Conservation (phyloP, 352 stramenopile species). For the Pythium oligandrum region DNA sequence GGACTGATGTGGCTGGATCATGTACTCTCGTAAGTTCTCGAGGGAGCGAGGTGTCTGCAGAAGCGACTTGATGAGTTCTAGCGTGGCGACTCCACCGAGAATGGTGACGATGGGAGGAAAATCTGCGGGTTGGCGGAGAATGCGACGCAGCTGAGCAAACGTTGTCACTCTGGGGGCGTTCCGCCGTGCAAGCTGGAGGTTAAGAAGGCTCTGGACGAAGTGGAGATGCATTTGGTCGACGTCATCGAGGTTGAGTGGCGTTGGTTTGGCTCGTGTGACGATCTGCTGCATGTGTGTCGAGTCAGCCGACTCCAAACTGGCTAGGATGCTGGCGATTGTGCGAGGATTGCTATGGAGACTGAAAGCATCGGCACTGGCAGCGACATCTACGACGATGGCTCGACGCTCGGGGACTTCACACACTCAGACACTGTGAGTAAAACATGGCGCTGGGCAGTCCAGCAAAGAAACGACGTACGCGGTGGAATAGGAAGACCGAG, state of each 20-base stretch:
- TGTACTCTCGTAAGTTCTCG: too few species aligned
- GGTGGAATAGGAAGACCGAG: slow-evolving; percentile 17
- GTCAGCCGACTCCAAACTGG: slow-evolving; percentile 8
- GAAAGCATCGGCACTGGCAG: slow-evolving; percentile 6
- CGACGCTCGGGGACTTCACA: slow-evolving; percentile 2
- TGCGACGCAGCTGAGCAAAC: slow-evolving; percentile 16
- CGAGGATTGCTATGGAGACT: slow-evolving; percentile 18
- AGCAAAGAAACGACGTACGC: slow-evolving; percentile 15
- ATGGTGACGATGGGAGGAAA: slow-evolving; percentile 22
- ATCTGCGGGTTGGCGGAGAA: slow-evolving; percentile 7
- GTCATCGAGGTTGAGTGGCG: slow-evolving; percentile 8
- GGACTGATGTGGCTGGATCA: neutral
- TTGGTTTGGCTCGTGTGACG: slow-evolving; percentile 9
- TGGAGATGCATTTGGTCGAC: slow-evolving; percentile 16
- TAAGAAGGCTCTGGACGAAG: slow-evolving; percentile 28
- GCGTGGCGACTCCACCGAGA: slow-evolving; percentile 18
- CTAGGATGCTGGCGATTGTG: slow-evolving; percentile 11
- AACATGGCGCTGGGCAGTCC: neutral
- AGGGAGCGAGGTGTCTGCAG: too few species aligned
- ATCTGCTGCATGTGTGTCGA: slow-evolving; percentile 8
- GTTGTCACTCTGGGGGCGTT: slow-evolving; percentile 9
- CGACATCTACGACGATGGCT: neutral
- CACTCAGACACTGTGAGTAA: neutral
- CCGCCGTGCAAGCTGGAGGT: slow-evolving; percentile 19
- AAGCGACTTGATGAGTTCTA: slow-evolving; percentile 22